A percentile compares a stretch with the other conserved stretches of the same genome.
phyloP scores from a whole-genome alignment of 345 rosid genomes.

The Reutealis trisperma region DNA sequence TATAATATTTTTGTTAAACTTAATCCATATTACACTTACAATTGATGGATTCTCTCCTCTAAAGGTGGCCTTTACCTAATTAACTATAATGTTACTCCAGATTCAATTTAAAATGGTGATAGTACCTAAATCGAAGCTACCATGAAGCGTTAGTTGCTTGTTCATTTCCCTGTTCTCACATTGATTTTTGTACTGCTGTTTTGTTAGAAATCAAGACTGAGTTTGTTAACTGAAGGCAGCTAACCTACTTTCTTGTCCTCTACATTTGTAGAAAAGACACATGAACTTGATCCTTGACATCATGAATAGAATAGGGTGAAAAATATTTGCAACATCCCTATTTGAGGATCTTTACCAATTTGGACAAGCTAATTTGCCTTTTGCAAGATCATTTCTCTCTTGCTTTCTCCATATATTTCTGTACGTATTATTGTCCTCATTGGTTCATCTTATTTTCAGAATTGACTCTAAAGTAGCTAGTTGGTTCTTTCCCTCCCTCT shows the following conservation, averaged over 20 bases:
- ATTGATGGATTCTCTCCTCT: not conserved
- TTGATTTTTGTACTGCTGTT: not conserved
- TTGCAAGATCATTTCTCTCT: not conserved
- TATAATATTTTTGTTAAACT: too few relatives aligned
- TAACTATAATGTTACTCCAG: not conserved
- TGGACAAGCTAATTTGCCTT: not conserved
- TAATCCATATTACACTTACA: not conserved
- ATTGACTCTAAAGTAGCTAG: not conserved
- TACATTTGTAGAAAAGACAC: not conserved
- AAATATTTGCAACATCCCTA: not conserved
- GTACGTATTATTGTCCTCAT: not conserved
- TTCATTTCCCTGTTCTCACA: not conserved
- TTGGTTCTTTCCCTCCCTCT: not conserved
- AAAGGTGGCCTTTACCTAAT: not conserved
- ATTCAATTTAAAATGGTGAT: not conserved
- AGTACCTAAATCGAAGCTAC: not conserved
- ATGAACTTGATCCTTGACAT: not conserved
- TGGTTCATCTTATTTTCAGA: not conserved
- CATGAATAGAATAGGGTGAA: not conserved
- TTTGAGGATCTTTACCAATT: not conserved
- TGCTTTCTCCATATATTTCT: not conserved
- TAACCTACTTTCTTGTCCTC: not conserved
- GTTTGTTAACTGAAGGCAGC: not conserved
- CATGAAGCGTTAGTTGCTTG: not conserved
- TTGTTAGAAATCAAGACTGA: not conserved